Evolutionary conservation across 2,329 filamentous ascomycete species (phyloP), one percentile per base, ranked within the genome.

Genomic region (Pseudogymnoascus sp.): DNA sequence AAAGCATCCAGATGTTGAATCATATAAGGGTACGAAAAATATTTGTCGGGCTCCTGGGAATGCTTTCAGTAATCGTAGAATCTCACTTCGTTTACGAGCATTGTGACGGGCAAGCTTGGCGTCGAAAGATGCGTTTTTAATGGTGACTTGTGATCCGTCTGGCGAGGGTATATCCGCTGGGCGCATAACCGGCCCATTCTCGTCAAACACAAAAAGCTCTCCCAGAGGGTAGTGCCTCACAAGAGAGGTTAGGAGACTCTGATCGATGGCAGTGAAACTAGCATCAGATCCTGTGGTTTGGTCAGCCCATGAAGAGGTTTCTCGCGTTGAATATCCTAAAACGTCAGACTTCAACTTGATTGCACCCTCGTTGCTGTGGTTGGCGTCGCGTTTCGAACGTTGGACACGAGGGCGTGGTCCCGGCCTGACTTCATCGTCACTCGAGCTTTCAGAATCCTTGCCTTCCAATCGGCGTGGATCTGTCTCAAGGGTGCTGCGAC

Each of bases 1-100:
- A 34, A 72, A 71, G 31, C 66, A 68, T 4, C 64, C 67, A 11
- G 70, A 64, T 66, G 62, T 70, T 68, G 70, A 68, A 67, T 73
- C 70, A 69, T 69, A 73, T 8, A 72, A 44, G 5, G 70, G 70
- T 4, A 73, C 53, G 38, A 73, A 72, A 11, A 72, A 69, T 10
- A 72, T 69, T 63, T 73, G 71, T 28, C 67, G 67, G 12, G 69
- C 69, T 60, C 67, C 66, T 8, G 66, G 64, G 36, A 73, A 73
- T 18, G 25, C n/a, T 21, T 16, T 18, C 6, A 44, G 10, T 12
- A 61, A n/a, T 11, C 25, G 16, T 28, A 28, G 16, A 28, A 31
- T 40, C 38, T 56, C 60, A 23, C 10, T 18, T 28, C 60, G 60
- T 40, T 31, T 40, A 21, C 60, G 36, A 12, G 16, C 31, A 36